These are phyloP conservation scores for Wickerhamiella infanticola DNA, from an alignment of 1,139 yeast species.

Conservation along the genomic window DNA sequence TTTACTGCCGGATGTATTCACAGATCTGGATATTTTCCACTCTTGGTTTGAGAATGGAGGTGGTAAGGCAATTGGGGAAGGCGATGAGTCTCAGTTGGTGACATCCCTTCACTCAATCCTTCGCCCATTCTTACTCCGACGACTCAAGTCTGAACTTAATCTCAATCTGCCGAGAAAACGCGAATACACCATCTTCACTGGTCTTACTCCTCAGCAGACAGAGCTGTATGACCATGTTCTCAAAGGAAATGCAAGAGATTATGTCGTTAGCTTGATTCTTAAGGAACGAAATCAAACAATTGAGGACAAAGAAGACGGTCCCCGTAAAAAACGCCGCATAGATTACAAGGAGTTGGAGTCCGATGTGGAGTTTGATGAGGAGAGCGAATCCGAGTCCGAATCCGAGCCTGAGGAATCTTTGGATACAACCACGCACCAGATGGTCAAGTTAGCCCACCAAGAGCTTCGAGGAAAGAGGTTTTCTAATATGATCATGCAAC, in stretches of 20 bases:
- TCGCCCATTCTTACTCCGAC: conserved; percentile 70
- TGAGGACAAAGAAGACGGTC: not conserved
- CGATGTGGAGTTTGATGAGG: conserved; percentile 1
- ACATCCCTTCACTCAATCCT: conserved; percentile 71
- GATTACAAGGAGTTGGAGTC: conserved; percentile 6
- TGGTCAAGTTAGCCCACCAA: conserved; percentile 18
- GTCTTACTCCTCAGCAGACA: conserved; percentile 47
- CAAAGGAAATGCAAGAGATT: conserved; percentile 25
- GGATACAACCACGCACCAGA: conserved; percentile 4
- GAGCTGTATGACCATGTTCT: conserved; percentile 49
- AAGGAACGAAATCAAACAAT: conserved; percentile 11
- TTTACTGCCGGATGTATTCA: conserved; percentile 80
- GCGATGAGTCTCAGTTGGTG: conserved; percentile 48
- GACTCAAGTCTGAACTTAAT: conserved; percentile 61
- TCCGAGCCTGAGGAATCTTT: not conserved
- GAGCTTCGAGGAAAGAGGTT: conserved; percentile 32
- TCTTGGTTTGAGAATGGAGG: conserved; percentile 80
- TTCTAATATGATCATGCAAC: conserved; percentile 63
- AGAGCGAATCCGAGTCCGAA: not conserved
- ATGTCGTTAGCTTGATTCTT: conserved; percentile 25
- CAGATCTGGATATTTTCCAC: conserved; percentile 75
- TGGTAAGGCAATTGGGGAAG: conserved; percentile 26
- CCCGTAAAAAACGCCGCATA: not conserved
- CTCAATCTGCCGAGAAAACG: conserved; percentile 69
- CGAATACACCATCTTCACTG: conserved; percentile 68